Evolutionary conservation across 352 stramenopile species (phyloP).

Genomic region (Globisporangium viniferum): DNA sequence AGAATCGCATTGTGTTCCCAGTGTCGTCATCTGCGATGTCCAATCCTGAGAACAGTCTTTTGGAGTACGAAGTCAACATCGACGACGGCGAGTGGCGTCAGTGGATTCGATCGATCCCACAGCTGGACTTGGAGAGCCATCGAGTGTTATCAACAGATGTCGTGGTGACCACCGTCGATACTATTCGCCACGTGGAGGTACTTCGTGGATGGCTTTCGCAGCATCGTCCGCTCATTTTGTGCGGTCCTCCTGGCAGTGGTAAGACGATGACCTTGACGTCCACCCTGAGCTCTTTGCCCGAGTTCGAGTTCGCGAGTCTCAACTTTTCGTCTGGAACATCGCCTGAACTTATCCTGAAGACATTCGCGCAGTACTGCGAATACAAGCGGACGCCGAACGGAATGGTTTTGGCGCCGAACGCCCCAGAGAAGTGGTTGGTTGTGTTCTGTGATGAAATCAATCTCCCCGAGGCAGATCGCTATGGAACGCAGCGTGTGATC

Average conservation of each 20-base stretch:
- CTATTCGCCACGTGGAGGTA: slow-evolving; percentile 97
- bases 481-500: slow-evolving; percentile 99
- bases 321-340: slow-evolving; percentile 99
- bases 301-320: slow-evolving; percentile 97
- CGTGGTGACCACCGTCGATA: slow-evolving; percentile 99
- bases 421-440: slow-evolving; percentile 96
- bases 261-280: slow-evolving; percentile 99
- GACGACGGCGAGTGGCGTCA: slow-evolving; percentile 96
- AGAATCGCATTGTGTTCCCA: slow-evolving; percentile 88
- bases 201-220: slow-evolving; percentile 96
- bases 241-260: slow-evolving; percentile 96
- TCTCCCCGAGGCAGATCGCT: slow-evolving; percentile 96
- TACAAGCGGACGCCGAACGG: slow-evolving; percentile 97
- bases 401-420: slow-evolving; percentile 94
- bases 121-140: slow-evolving; percentile 98
- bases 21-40: slow-evolving; percentile 40
- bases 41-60: slow-evolving; percentile 77
- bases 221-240: slow-evolving; percentile 96
- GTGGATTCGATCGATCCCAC: slow-evolving; percentile 95
- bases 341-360: slow-evolving; percentile 98
- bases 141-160: slow-evolving; percentile 95
- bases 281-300: slow-evolving; percentile 95
- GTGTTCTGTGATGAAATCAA: slow-evolving; percentile 99
- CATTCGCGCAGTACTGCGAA: slow-evolving; percentile 98
- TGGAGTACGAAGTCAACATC: slow-evolving; percentile 97